phyloP scores from a whole-genome alignment of 176 grass and related monocot genomes.

The Echinochloa phyllopogon region DNA sequence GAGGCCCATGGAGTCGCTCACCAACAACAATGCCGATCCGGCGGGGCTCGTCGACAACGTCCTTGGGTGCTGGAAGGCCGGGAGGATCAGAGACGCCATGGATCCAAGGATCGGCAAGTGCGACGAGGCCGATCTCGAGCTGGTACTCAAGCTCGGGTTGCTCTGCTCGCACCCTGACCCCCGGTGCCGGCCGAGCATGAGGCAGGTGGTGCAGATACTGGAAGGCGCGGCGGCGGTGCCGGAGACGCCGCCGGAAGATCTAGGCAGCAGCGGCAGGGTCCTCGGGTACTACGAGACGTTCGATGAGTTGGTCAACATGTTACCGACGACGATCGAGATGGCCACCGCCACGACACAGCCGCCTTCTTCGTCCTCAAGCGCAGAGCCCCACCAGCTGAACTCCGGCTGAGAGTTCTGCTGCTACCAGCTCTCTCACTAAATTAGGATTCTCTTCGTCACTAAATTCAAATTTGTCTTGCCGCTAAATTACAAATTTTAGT shows the following conservation, averaged over 20 bases:
- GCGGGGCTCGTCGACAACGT: conserved; percentile 66
- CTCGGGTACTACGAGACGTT: conserved; percentile 47
- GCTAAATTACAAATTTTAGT: background rate
- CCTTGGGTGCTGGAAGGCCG: conserved; percentile 60
- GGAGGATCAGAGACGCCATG: conserved; percentile 45
- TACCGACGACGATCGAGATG: conserved; percentile 32
- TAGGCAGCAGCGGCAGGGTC: conserved; percentile 10
- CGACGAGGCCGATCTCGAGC: conserved; percentile 52
- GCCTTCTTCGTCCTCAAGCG: conserved; percentile 22
- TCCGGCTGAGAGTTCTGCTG: conserved; percentile 9
- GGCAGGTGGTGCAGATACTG: conserved; percentile 67
- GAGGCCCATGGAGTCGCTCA: conserved; percentile 41
- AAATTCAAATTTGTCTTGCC: background rate
- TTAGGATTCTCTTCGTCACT: background rate
- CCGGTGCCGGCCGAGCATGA: conserved; percentile 58
- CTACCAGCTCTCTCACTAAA: background rate
- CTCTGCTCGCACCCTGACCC: conserved; percentile 79
- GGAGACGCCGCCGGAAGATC: conserved; percentile 33
- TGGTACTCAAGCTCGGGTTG: conserved; percentile 75
- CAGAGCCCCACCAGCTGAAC: conserved; percentile 7
- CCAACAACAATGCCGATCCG: conserved; percentile 14
- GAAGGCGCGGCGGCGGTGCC: conserved; percentile 45
- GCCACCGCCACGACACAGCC: conserved; percentile 12
- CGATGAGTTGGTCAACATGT: conserved; percentile 53
- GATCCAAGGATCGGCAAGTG: conserved; percentile 57